Conservation (phyloP, 2,329 filamentous ascomycete species). For the Calcarisporium arbuscula region DNA sequence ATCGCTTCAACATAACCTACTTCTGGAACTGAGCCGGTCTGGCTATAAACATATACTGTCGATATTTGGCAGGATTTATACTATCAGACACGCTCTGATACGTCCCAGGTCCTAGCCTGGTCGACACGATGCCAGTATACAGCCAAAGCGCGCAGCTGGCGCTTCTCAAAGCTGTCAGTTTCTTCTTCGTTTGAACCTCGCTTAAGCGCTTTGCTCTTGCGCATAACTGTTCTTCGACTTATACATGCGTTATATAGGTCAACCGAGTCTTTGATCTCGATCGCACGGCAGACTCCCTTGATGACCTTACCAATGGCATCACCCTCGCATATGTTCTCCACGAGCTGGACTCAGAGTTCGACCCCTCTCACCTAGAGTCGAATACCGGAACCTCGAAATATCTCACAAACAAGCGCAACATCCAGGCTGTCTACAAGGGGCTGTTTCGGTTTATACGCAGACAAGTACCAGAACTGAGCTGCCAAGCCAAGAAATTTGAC, state of each 20-base stretch:
- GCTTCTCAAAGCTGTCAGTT: constrained; percentile 49
- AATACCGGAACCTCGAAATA: constrained; percentile 36
- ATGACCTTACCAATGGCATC: constrained; percentile 47
- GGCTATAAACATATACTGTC: background rate
- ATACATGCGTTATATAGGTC: constrained; percentile 17
- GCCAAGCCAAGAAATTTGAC: constrained; percentile 46
- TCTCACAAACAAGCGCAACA: constrained; percentile 43
- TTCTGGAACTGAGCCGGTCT: background rate
- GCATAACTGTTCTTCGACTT: too few relatives aligned
- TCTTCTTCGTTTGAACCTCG: constrained; percentile 6
- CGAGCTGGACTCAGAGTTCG: constrained; percentile 52
- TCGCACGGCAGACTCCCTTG: constrained; percentile 40
- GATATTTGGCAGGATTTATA: background rate
- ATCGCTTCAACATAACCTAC: background rate
- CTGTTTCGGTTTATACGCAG: constrained; percentile 50
- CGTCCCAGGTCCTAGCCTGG: background rate
- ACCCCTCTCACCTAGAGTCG: constrained; percentile 45
- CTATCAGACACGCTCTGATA: too few relatives aligned
- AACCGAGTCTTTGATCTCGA: constrained; percentile 38
- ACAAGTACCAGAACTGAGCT: constrained; percentile 43
- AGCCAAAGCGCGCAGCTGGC: constrained; percentile 42
- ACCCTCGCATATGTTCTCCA: constrained; percentile 50
- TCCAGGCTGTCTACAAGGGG: constrained; percentile 49
- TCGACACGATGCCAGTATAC: constrained; percentile 29
- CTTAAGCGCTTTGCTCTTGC: constrained; percentile 2